Evolutionary conservation across 2,329 filamentous ascomycete species (phyloP).

Genomic region (Fusarium sp.): DNA sequence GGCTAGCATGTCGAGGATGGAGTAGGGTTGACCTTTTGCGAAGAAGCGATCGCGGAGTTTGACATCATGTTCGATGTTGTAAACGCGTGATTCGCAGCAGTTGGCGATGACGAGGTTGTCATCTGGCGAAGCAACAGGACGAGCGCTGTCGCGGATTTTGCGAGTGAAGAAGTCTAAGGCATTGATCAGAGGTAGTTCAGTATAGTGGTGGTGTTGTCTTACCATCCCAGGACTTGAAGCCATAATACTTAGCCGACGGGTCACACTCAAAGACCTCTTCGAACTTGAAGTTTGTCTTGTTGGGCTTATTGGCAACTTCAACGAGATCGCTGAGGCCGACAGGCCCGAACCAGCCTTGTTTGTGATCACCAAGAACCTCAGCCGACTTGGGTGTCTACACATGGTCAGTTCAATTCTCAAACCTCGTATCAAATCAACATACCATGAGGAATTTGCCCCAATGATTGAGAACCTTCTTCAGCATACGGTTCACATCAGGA

Average conservation of each 20-base stretch:
- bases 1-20: constrained; percentile 71
- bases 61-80: constrained; percentile 63
- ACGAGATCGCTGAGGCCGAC: constrained; percentile 62
- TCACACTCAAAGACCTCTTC: constrained; percentile 73
- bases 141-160: constrained; percentile 62
- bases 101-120: constrained; percentile 69
- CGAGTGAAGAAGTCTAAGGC: constrained; percentile 72
- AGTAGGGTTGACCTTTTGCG: constrained; percentile 78
- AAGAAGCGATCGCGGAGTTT: constrained; percentile 73
- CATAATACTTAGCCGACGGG: constrained; percentile 64
- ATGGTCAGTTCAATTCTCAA: not conserved
- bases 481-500: constrained; percentile 64
- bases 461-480: constrained; percentile 67
- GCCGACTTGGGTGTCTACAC: constrained; percentile 65
- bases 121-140: constrained; percentile 69
- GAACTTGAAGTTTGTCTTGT: constrained; percentile 60
- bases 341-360: constrained; percentile 67
- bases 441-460: constrained; percentile 68
- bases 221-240: constrained; percentile 76
- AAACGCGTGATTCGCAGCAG: constrained; percentile 73
- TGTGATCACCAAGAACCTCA: constrained; percentile 59
- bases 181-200: too few relatives aligned
- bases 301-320: constrained; percentile 63
- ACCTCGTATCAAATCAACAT: constrained; percentile 1
- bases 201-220: constrained; percentile 32